Base-by-base conservation (phyloP, 106 monocot species). In the Dendrobium chrysotoxum region DNA sequence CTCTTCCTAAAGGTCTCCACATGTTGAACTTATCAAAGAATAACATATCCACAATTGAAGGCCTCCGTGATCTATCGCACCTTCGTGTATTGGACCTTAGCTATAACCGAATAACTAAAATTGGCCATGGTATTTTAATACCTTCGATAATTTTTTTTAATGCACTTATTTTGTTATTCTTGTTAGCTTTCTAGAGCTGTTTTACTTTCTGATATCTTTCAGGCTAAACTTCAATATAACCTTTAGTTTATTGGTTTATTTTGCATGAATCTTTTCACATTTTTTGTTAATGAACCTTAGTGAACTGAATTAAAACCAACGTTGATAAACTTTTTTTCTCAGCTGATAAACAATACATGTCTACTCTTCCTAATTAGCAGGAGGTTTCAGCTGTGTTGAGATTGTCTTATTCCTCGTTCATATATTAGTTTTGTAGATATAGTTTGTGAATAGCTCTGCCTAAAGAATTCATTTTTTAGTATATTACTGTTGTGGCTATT, bases 1-100 rank as follows among this genome's bases (percentile, higher is more conserved):
- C 89, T 72, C 85, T 97, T 83, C 96, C 96, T 20, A 97, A 81
- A 79, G 87, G 94, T 66, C 92, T 97, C 80, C 96, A 97, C 58
- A 82, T 84, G 79, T 80, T 97, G 55, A 92, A 94, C 78, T 78
- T 94, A 46, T 97, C 96, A 21, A 94, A 86, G 81, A 97, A 97
- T 76, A 85, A 88, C 9, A 92, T 97, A 77, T 83, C 92, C 26
- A 35, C 66, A 18, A 92, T 97, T 85, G 96, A 97, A 85, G 94
- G 94, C 21, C 86, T 97, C 57, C 90, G 90, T 72, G 96, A 94
- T 79, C 74, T 97, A 55, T 89, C 86, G 25, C 91, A 85, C 7
- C 87, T 97, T 9, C 92, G 96, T 13, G 71, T 94, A 39, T 75
- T 97, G 76, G 90, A 97, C 70, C 78, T 97, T 50, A 90, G 94